A percentile compares a stretch with the other conserved stretches of the same genome.
Evolutionary conservation across 2,329 filamentous ascomycete genomes (phyloP).

Genomic region (Phyllosticta paracitricarpa): DNA sequence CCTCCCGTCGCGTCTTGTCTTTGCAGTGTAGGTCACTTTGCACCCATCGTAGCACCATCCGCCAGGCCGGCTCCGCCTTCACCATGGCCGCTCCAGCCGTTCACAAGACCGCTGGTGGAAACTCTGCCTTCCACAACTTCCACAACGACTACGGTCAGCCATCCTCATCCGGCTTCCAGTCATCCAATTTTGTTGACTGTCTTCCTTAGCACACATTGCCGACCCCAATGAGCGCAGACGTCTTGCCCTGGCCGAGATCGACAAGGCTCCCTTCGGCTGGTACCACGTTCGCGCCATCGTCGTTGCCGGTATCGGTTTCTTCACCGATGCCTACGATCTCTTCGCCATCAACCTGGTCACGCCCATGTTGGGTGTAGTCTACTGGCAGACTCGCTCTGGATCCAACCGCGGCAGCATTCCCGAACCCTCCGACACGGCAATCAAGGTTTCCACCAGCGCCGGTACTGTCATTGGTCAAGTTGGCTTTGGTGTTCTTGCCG

Average conservation of each 20-base stretch:
- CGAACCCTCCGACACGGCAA: constrained; percentile 60
- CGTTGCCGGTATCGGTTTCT: constrained; percentile 79
- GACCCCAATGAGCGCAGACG: constrained; percentile 72
- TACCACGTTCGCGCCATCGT: constrained; percentile 70
- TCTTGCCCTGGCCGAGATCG: constrained; percentile 70
- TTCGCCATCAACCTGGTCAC: constrained; percentile 67
- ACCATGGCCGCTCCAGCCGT: constrained; percentile 10
- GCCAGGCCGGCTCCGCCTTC: neutral
- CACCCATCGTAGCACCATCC: neutral
- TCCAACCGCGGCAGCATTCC: constrained; percentile 44
- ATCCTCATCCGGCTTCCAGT: neutral
- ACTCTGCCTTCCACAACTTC: constrained; percentile 45
- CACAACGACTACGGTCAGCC: constrained; percentile 55
- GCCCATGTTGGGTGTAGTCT: constrained; percentile 68
- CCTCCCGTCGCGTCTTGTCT: neutral
- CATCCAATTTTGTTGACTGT: neutral
- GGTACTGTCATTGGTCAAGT: constrained; percentile 78
- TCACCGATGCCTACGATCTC: constrained; percentile 65
- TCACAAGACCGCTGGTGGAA: constrained; percentile 17
- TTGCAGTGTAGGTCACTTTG: neutral
- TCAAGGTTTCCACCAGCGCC: constrained; percentile 75
- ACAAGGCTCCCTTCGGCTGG: constrained; percentile 72
- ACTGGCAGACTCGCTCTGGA: constrained; percentile 43
- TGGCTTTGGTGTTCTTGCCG: constrained; percentile 58
- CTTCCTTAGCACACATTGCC: constrained; percentile 33